phyloP scores from a whole-genome alignment of 495 filamentous ascomycete species.

The Letharia lupina region DNA sequence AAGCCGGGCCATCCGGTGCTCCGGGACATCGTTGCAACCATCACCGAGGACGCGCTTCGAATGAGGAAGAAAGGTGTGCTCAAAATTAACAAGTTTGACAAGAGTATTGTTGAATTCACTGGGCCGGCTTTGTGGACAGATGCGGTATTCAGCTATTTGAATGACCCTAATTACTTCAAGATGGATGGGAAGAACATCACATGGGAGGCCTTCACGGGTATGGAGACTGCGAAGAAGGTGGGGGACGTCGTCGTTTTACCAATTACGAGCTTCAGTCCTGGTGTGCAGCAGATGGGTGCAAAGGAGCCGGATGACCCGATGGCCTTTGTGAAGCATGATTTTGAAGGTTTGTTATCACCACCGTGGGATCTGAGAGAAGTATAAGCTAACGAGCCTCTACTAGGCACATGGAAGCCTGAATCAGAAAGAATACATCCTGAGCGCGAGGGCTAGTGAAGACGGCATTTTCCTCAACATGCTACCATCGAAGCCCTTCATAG shows the following conservation, averaged over 20 bases:
- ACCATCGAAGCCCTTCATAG: neutral
- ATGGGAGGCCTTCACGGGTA: slow-evolving; percentile 82
- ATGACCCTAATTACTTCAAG: slow-evolving; percentile 83
- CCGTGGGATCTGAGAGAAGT: neutral
- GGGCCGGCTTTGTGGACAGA: slow-evolving; percentile 96
- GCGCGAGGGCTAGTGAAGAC: slow-evolving; percentile 11
- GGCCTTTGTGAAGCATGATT: slow-evolving; percentile 96
- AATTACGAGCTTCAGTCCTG: slow-evolving; percentile 95
- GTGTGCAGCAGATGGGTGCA: slow-evolving; percentile 90
- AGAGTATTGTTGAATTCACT: slow-evolving; percentile 91
- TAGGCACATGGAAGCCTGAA: slow-evolving; percentile 77
- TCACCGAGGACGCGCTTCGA: slow-evolving; percentile 72
- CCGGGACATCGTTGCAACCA: slow-evolving; percentile 74
- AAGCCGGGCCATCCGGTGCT: slow-evolving; percentile 93
- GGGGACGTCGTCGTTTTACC: slow-evolving; percentile 91
- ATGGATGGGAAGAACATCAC: slow-evolving; percentile 65
- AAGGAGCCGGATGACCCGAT: slow-evolving; percentile 84
- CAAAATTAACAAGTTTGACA: slow-evolving; percentile 52
- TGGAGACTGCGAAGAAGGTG: slow-evolving; percentile 72
- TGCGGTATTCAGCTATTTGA: slow-evolving; percentile 83
- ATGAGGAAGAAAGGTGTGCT: slow-evolving; percentile 65
- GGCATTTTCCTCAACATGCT: neutral
- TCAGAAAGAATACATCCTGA: slow-evolving; percentile 35
- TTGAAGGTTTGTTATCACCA: slow-evolving; percentile 59
- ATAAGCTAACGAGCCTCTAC: slow-evolving; percentile 9